phyloP scores from a whole-genome alignment of 2,329 filamentous ascomycete genomes.

The Penicillium occitanis region DNA sequence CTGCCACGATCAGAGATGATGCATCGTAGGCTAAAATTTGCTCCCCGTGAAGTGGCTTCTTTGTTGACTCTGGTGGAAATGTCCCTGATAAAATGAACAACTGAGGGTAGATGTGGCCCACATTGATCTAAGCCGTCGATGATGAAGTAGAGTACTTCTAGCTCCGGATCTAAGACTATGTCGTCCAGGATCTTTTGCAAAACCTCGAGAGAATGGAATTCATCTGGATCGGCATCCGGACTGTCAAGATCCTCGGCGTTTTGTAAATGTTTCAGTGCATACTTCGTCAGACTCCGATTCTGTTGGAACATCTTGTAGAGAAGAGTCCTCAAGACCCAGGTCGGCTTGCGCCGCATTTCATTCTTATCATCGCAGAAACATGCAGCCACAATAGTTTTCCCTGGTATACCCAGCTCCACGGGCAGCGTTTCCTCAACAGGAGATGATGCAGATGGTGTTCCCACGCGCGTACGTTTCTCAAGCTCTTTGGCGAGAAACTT shows the following conservation, averaged over 20 bases:
- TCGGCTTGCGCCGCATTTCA: slow-evolving; percentile 1
- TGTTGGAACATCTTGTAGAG: slow-evolving; percentile 5
- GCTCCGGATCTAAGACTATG: neutral
- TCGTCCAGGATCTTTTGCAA: slow-evolving; percentile 3
- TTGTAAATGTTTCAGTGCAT: slow-evolving; percentile 8
- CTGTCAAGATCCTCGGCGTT: slow-evolving; percentile 1
- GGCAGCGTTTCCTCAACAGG: neutral
- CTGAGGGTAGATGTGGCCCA: slow-evolving; percentile 1
- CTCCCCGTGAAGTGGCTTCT: neutral
- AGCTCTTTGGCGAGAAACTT: neutral
- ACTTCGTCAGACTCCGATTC: slow-evolving; percentile 4
- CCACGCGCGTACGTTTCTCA: neutral
- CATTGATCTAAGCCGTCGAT: slow-evolving; percentile 10
- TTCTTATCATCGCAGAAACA: slow-evolving; percentile 10
- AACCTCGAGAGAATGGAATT: slow-evolving; percentile 6
- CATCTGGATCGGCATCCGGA: slow-evolving; percentile 1
- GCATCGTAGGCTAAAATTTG: slow-evolving; percentile 4
- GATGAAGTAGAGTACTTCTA: slow-evolving; percentile 8
- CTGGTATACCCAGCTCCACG: neutral
- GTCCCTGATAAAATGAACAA: neutral
- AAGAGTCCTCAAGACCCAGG: slow-evolving; percentile 8
- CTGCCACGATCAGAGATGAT: slow-evolving; percentile 6
- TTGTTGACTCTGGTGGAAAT: slow-evolving; percentile 5
- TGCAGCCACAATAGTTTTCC: slow-evolving; percentile 6
- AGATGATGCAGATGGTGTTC: neutral